Evolutionary conservation across 2,329 filamentous ascomycete genomes (phyloP).

Genomic region (Arthrobotrys sphaeroides): DNA sequence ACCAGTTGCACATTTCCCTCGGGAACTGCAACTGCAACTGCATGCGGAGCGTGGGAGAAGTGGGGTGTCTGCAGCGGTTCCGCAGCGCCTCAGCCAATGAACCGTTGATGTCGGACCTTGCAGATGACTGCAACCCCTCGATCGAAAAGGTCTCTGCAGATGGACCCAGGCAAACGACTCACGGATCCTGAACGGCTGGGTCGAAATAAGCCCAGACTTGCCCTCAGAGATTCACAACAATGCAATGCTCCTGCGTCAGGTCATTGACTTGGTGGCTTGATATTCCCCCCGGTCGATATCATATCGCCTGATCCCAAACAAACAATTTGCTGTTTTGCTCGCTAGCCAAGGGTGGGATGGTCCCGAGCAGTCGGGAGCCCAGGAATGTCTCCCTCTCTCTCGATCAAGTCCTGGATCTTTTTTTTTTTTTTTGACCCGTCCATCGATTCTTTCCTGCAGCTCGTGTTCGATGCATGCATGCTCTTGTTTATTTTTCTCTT

Average conservation of each 20-base stretch:
- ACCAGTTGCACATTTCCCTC: constrained; percentile 14
- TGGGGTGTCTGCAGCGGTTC: constrained; percentile 16
- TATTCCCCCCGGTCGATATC: constrained; percentile 37
- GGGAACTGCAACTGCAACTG: no score
- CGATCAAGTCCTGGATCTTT: constrained; percentile 2
- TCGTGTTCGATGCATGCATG: constrained; percentile 31
- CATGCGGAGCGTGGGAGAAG: constrained; percentile 16
- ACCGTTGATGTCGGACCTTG: constrained; percentile 13
- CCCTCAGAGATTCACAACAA: constrained; percentile 12
- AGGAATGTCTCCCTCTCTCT: constrained; percentile 17
- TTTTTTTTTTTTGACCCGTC: no score
- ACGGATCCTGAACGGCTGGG: constrained; percentile 26
- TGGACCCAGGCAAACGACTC: constrained; percentile 13
- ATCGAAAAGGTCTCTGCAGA: constrained; percentile 15
- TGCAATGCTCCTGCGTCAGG: constrained; percentile 25
- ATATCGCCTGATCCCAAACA: constrained; percentile 52
- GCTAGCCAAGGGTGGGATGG: constrained; percentile 34
- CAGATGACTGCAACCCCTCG: constrained; percentile 20
- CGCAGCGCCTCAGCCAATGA: constrained; percentile 26
- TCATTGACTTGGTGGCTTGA: constrained; percentile 27
- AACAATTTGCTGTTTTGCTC: constrained; percentile 46
- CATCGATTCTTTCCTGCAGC: constrained; percentile 18
- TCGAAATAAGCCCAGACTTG: constrained; percentile 29
- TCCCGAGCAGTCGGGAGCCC: constrained; percentile 35
- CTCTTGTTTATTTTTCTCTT: constrained; percentile 27